Percentiles rank a stretch among this genome's conserved stretches.
Evolutionary conservation across 352 stramenopile genomes (phyloP).

Genomic region (Phytophthora nicotianae): DNA sequence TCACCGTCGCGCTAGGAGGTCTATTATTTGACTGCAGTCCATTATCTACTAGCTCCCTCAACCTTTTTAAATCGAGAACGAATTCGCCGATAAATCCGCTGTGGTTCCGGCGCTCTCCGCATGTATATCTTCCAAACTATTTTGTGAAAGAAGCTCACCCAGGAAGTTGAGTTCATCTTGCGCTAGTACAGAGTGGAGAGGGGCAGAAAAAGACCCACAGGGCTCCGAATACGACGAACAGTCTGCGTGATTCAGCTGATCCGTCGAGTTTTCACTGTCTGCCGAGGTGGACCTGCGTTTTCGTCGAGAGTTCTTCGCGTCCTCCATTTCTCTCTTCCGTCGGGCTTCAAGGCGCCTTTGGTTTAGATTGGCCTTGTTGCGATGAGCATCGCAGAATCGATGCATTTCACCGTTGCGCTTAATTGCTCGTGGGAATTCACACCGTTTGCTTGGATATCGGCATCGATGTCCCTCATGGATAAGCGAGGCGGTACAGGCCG

Average conservation of each 20-base stretch:
- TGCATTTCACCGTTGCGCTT: constrained; percentile 54
- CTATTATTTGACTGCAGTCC: neutral
- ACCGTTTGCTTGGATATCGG: constrained; percentile 47
- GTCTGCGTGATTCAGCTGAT: neutral
- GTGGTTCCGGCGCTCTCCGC: neutral
- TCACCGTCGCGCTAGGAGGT: too few relatives aligned
- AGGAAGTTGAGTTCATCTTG: constrained; percentile 33
- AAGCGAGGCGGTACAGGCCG: neutral
- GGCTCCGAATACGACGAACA: neutral
- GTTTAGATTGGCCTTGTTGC: constrained; percentile 55
- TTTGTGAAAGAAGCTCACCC: constrained; percentile 26
- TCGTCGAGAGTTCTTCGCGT: neutral
- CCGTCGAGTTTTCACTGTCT: neutral
- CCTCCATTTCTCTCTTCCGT: constrained; percentile 28
- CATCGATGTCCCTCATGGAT: constrained; percentile 31
- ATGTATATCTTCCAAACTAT: constrained; percentile 26
- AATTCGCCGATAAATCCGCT: neutral
- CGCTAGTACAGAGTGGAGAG: constrained; percentile 26
- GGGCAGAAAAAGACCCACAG: constrained; percentile 7
- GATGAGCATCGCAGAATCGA: constrained; percentile 51
- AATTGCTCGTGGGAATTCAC: constrained; percentile 37
- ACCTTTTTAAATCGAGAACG: neutral
- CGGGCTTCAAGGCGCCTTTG: constrained; percentile 52
- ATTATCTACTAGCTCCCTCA: neutral
- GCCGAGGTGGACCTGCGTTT: constrained; percentile 9